Evolutionary conservation across 106 monocot genomes (phyloP).

Genomic region (Ottelia alismoides): DNA sequence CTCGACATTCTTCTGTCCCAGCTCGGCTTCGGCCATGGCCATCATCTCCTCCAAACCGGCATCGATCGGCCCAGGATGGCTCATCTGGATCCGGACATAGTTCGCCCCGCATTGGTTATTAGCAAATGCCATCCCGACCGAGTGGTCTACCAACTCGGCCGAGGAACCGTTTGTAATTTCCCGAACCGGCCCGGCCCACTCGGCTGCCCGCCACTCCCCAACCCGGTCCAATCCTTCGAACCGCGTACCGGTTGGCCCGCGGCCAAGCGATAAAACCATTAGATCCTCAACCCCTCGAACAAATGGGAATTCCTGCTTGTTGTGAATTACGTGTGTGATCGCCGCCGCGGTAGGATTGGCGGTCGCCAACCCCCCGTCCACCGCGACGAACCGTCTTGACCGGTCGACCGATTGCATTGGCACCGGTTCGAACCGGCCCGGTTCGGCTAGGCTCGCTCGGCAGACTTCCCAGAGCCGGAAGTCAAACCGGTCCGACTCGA

Average conservation of each 20-base stretch:
- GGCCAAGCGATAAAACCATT: not conserved
- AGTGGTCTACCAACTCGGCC: conserved; percentile 30
- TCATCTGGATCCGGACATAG: too few species aligned
- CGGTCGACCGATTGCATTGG: not conserved
- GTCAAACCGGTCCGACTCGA: conserved; percentile 40
- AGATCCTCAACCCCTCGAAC: conserved; percentile 1
- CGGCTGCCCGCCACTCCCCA: not conserved
- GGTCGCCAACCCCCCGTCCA: conserved; percentile 1
- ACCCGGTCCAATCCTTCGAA: not conserved
- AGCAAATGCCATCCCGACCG: conserved; percentile 36
- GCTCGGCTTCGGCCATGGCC: too few species aligned
- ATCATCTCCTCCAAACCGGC: conserved; percentile 24
- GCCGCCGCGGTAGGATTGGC: conserved; percentile 5
- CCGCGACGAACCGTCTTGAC: conserved; percentile 1
- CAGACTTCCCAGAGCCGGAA: conserved; percentile 41
- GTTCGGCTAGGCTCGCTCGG: conserved; percentile 20
- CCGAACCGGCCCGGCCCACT: not conserved
- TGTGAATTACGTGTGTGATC: conserved; percentile 5
- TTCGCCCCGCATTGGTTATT: too few species aligned
- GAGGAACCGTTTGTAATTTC: conserved; percentile 16
- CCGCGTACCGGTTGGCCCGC: not conserved
- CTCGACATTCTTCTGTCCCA: not conserved
- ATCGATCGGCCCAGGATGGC: conserved; percentile 7
- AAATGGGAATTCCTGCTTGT: conserved; percentile 3
- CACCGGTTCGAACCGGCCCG: conserved; percentile 6